phyloP scores from a whole-genome alignment of 2,329 filamentous ascomycete genomes.

The Fusarium goolgardi region DNA sequence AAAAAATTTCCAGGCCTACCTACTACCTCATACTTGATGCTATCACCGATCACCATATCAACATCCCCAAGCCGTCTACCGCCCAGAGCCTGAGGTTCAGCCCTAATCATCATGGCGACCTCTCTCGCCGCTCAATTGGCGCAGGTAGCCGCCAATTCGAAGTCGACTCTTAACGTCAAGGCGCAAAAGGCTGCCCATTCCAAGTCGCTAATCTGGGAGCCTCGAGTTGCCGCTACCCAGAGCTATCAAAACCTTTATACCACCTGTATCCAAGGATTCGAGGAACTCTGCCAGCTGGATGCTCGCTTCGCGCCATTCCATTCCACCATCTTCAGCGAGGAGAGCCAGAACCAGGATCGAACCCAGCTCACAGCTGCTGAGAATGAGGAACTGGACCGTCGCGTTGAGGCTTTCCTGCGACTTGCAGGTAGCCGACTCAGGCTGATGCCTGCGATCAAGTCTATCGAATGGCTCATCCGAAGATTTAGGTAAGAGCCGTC shows the following conservation, averaged over 20 bases:
- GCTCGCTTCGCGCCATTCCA: constrained; percentile 79
- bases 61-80: constrained; percentile 40
- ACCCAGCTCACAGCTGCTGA: constrained; percentile 83
- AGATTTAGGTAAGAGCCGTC: constrained; percentile 78
- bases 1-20: constrained; percentile 49
- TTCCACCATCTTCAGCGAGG: constrained; percentile 87
- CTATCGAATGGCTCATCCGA: constrained; percentile 93
- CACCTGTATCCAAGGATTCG: constrained; percentile 88
- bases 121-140: constrained; percentile 94
- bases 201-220: constrained; percentile 94
- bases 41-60: constrained; percentile 33
- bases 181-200: constrained; percentile 92
- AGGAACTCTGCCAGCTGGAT: constrained; percentile 91
- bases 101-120: constrained; percentile 72
- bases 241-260: constrained; percentile 90
- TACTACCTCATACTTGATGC: constrained; percentile 43
- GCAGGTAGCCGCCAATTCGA: constrained; percentile 89
- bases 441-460: constrained; percentile 88
- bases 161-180: constrained; percentile 90
- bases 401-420: constrained; percentile 84
- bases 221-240: constrained; percentile 84
- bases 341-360: constrained; percentile 90
- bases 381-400: constrained; percentile 82
- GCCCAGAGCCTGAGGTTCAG: constrained; percentile 43
- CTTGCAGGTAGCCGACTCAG: constrained; percentile 81